phyloP scores from a whole-genome alignment of 2,329 filamentous ascomycete genomes.

The Macrophomina pseudophaseolina region DNA sequence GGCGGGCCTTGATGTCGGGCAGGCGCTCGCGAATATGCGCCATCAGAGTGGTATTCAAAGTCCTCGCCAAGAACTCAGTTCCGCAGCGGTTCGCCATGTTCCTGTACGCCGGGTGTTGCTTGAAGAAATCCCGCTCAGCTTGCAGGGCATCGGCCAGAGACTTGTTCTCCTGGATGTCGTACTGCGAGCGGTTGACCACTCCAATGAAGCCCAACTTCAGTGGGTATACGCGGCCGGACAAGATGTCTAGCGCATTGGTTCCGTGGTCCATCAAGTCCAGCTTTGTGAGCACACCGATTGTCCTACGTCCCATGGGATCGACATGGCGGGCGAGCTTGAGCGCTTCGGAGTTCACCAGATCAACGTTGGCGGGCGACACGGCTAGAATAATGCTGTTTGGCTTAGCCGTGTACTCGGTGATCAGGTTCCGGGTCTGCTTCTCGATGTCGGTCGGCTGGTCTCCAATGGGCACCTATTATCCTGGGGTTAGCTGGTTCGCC shows the following conservation, averaged over 20 bases:
- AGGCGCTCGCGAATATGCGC: conserved; percentile 91
- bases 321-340: conserved; percentile 97
- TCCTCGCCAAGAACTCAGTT: conserved; percentile 92
- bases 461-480: conserved; percentile 81
- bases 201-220: conserved; percentile 97
- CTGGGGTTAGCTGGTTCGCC: conserved; percentile 35
- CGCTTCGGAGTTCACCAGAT: conserved; percentile 97
- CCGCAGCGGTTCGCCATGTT: conserved; percentile 95
- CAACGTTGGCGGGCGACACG: conserved; percentile 95
- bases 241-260: conserved; percentile 94
- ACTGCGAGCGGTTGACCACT: conserved; percentile 96
- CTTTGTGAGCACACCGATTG: conserved; percentile 96
- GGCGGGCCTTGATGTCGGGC: conserved; percentile 95
- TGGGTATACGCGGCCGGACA: conserved; percentile 96
- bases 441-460: conserved; percentile 98
- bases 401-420: conserved; percentile 98
- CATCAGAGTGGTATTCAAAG: conserved; percentile 94
- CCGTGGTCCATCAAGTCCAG: conserved; percentile 98
- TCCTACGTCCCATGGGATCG: conserved; percentile 89
- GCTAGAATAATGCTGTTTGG: conserved; percentile 98
- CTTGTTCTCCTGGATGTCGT: conserved; percentile 96
- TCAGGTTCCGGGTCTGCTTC: conserved; percentile 95
- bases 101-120: conserved; percentile 93
- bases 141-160: conserved; percentile 85
- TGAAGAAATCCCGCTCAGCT: conserved; percentile 93